A percentile compares a stretch with the other conserved stretches of the same genome.
Evolutionary conservation across 1,139 yeast genomes (phyloP).

Genomic region (Suhomyces guaymorum): DNA sequence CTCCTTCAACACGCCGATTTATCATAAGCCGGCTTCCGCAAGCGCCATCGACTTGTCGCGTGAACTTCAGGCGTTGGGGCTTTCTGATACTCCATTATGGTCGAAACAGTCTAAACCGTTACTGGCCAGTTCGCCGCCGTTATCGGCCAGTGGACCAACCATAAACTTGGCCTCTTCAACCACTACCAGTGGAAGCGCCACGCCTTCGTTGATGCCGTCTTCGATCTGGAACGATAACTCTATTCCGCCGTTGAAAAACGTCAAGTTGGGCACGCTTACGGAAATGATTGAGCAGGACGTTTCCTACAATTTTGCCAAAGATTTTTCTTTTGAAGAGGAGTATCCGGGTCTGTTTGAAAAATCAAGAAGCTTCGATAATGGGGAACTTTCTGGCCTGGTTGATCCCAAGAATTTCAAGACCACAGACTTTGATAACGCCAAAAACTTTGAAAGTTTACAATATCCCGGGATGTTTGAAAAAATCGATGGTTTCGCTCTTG

Average conservation of each 20-base stretch:
- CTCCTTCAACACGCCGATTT: slow-evolving; percentile 6
- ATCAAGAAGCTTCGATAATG: too few relatives aligned
- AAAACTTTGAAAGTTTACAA: too few relatives aligned
- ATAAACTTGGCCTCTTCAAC: slow-evolving; percentile 3
- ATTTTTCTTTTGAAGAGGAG: slow-evolving; percentile 9
- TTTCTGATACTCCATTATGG: slow-evolving; percentile 8
- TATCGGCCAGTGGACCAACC: neutral
- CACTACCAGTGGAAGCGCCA: slow-evolving; percentile 13
- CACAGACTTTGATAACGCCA: too few relatives aligned
- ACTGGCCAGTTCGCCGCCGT: slow-evolving; percentile 5
- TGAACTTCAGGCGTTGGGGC: slow-evolving; percentile 8
- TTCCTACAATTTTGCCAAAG: slow-evolving; percentile 4
- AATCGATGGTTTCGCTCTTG: too few relatives aligned
- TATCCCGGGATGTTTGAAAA: too few relatives aligned
- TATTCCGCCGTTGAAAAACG: slow-evolving; percentile 5
- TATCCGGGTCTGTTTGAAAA: slow-evolving; percentile 6
- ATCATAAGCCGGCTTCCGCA: slow-evolving; percentile 1
- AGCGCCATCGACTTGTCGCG: slow-evolving; percentile 10
- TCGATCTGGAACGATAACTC: slow-evolving; percentile 17
- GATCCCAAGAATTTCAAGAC: too few relatives aligned
- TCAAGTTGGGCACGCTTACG: slow-evolving; percentile 11
- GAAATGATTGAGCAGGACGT: slow-evolving; percentile 11
- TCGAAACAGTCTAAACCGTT: slow-evolving; percentile 6
- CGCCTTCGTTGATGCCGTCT: slow-evolving; percentile 12
- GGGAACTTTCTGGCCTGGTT: too few relatives aligned